Evolutionary conservation across 495 filamentous ascomycete genomes (phyloP), one percentile per base, ranked within the genome.

Genomic region (Trichoderma reesei): DNA sequence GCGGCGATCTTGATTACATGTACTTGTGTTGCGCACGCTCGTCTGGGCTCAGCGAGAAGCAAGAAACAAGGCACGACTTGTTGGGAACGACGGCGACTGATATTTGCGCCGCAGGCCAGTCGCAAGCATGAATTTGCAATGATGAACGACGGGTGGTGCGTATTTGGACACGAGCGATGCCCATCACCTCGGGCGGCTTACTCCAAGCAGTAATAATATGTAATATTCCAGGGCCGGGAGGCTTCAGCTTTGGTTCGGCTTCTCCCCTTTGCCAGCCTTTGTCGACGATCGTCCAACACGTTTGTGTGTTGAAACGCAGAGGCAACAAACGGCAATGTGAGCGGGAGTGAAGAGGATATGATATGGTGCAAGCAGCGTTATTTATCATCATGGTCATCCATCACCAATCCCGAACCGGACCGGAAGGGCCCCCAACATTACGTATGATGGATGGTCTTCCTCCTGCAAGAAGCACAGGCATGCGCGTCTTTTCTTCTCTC

Each of bases 101-200:
- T 56, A 56, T 31, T 56, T 56, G 51, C 51, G 51, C 51, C 51
- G 51, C 51, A 7, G 51, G 51, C n/a, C 34, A 56, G 34, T 56
- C 11, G 16, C 3, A 34, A 31, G 51, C 51, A n/a, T n/a, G n/a
- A n/a, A n/a, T n/a, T n/a, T n/a, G n/a, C n/a, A n/a, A n/a, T n/a
- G n/a, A 56, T 56, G 51, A 56, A 56, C 11, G 51, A 56, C 8
- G 26, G 26, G 10, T 14, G 34, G 51, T 56, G 20, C 51, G 51
- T 56, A 34, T 13, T 33, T 1, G 10, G 9, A 2, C n/a, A n/a
- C n/a, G n/a, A n/a, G n/a, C n/a, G n/a, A 34, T n/a, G 20, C 51
- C 20, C 26, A 34, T 31, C 51, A 56, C 26, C 20, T 56, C 2
- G 8, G 51, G 10, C 7, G 51, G 31, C 51, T 56, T 56, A 31